Evolutionary conservation across 768 basidiomycete species (phyloP).

Genomic region (Leucosporidium scottii): DNA sequence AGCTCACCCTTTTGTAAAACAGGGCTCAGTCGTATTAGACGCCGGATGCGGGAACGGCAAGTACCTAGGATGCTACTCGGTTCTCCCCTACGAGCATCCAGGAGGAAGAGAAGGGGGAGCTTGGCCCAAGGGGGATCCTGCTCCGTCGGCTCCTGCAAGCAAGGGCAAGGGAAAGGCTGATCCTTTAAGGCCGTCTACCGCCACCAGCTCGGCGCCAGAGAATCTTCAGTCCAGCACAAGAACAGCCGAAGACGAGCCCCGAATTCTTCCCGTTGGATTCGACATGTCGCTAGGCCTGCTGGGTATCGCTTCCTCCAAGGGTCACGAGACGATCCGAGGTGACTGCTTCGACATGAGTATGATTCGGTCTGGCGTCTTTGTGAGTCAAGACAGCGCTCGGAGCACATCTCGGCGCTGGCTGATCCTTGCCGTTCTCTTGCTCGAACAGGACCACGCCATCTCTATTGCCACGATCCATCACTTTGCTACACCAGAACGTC

Average conservation of each 20-base stretch:
- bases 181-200: neutral
- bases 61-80: conserved; percentile 55
- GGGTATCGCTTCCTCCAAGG: conserved; percentile 39
- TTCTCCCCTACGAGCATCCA: conserved; percentile 5
- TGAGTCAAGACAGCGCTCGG: conserved; percentile 46
- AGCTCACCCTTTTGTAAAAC: conserved; percentile 47
- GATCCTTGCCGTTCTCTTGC: neutral
- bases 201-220: neutral
- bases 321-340: conserved; percentile 69
- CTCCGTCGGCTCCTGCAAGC: neutral
- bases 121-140: neutral
- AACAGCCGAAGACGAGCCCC: neutral
- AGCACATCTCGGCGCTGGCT: neutral
- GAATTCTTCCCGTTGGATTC: conserved; percentile 5
- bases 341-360: conserved; percentile 60
- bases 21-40: conserved; percentile 82
- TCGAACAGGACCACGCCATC: conserved; percentile 83
- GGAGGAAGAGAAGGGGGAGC: neutral
- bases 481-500: conserved; percentile 68
- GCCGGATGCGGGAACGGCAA: conserved; percentile 97
- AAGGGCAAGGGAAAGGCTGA: conserved; percentile 27
- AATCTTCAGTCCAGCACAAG: too few relatives aligned
- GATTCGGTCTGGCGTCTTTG: conserved; percentile 80
- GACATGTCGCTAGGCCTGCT: conserved; percentile 30
- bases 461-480: conserved; percentile 98